phyloP scores from a whole-genome alignment of 768 basidiomycete species.

The Xerocomellus dryophilus region DNA sequence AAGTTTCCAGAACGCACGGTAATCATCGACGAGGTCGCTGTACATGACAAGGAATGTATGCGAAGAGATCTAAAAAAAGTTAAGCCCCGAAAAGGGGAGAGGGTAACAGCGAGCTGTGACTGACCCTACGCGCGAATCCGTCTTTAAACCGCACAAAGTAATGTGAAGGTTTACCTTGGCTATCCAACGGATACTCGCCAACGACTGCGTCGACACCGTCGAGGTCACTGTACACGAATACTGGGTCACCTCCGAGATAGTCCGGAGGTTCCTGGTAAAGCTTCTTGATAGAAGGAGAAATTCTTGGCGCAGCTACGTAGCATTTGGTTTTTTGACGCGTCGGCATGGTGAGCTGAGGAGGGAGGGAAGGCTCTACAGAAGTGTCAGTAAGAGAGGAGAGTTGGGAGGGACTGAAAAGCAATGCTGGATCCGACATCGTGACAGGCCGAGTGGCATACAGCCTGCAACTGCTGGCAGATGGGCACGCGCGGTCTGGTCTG shows the following conservation, averaged over 20 bases:
- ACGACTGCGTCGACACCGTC: conserved; percentile 46
- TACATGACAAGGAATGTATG: conserved; percentile 37
- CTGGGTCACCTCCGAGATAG: conserved; percentile 34
- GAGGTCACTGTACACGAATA: conserved; percentile 30
- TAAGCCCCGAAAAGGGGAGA: background rate
- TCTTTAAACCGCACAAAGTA: conserved; percentile 60
- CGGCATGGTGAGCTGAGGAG: conserved; percentile 1
- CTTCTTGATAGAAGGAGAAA: conserved; percentile 38
- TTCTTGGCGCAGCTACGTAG: conserved; percentile 39
- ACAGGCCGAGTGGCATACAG: background rate
- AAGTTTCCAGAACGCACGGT: conserved; percentile 42
- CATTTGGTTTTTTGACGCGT: conserved; percentile 17
- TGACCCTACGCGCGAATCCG: conserved; percentile 59
- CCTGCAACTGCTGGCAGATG: background rate
- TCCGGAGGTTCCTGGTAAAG: conserved; percentile 40
- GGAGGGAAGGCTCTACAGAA: conserved; percentile 9
- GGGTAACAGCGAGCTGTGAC: conserved; percentile 11
- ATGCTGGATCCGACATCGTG: conserved; percentile 21
- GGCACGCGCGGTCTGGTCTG: conserved; percentile 14
- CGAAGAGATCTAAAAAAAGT: conserved; percentile 41
- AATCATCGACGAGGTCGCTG: conserved; percentile 49
- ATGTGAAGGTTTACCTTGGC: conserved; percentile 38
- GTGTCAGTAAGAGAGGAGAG: conserved; percentile 16
- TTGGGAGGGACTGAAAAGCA: conserved; percentile 14
- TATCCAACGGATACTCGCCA: conserved; percentile 45